Evolutionary conservation across 257 asterid species (phyloP).

Genomic region (Coffea canephora): DNA sequence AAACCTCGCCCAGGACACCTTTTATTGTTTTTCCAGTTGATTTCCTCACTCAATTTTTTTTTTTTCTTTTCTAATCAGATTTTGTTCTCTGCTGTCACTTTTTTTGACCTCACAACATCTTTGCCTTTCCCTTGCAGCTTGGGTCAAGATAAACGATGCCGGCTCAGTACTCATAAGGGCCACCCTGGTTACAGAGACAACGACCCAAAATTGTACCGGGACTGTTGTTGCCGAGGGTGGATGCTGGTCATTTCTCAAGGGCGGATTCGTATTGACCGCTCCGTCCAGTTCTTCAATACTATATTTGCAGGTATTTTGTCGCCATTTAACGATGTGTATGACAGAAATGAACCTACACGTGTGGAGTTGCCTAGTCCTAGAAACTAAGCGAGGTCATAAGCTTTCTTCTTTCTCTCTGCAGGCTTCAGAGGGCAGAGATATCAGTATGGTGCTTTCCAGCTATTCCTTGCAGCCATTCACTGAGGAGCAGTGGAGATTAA

Average conservation of each 20-base stretch:
- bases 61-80: conserved; percentile 36
- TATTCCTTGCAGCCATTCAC: conserved; percentile 56
- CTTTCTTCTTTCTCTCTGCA: conserved; percentile 9
- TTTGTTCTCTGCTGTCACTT: background rate
- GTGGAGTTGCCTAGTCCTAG: no score
- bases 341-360: no score
- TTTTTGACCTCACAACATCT: no score
- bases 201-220: conserved; percentile 38
- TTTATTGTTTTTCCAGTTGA: conserved; percentile 57
- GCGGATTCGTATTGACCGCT: conserved; percentile 47
- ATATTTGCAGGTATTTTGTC: conserved; percentile 33
- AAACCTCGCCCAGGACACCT: conserved; percentile 42
- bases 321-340: no score
- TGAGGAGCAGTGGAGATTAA: conserved; percentile 39
- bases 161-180: conserved; percentile 36
- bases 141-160: conserved; percentile 47
- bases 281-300: conserved; percentile 28
- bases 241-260: conserved; percentile 74
- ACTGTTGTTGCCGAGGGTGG: conserved; percentile 41
- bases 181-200: conserved; percentile 32
- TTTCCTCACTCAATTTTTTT: conserved; percentile 36
- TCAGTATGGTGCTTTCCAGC: conserved; percentile 34
- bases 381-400: no score
- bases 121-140: conserved; percentile 28
- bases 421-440: conserved; percentile 24